phyloP scores from a whole-genome alignment of 1,284 basidiomycete species.

The Termitomyces sp. region DNA sequence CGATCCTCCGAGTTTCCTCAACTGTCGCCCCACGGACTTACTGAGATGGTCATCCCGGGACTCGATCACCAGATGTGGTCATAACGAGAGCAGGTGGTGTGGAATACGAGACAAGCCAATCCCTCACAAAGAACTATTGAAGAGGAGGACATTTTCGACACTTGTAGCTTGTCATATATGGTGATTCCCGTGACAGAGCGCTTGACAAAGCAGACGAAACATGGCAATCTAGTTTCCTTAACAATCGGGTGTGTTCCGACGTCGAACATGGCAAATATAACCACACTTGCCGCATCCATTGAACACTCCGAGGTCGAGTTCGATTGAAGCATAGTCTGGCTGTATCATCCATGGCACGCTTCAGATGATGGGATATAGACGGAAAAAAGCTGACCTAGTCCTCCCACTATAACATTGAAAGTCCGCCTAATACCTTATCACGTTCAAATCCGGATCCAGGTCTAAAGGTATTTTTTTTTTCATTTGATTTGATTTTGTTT shows the following conservation, averaged over 20 bases:
- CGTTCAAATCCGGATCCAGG: no score
- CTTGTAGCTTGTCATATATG: not conserved
- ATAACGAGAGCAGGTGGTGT: not conserved
- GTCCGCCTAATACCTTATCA: no score
- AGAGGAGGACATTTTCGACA: not conserved
- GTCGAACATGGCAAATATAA: not conserved
- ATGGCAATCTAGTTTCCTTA: not conserved
- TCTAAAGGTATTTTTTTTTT: no score
- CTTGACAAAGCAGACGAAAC: not conserved
- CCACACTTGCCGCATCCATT: not conserved
- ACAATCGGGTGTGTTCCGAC: not conserved
- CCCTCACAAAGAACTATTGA: not conserved
- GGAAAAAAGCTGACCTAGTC: not conserved
- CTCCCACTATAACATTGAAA: no score
- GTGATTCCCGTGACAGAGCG: constrained; percentile 1
- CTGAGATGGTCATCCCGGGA: not conserved
- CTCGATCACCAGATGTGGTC: not conserved
- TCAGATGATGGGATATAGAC: no score
- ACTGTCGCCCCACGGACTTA: not conserved
- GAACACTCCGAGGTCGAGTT: no score
- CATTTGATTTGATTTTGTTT: no score
- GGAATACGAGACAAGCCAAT: not conserved
- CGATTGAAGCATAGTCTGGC: not conserved
- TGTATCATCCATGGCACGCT: not conserved
- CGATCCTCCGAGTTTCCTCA: not conserved